Evolutionary conservation across 2,329 filamentous ascomycete species (phyloP), one percentile per base, ranked within the genome.

Genomic region (Fusarium papillatum): DNA sequence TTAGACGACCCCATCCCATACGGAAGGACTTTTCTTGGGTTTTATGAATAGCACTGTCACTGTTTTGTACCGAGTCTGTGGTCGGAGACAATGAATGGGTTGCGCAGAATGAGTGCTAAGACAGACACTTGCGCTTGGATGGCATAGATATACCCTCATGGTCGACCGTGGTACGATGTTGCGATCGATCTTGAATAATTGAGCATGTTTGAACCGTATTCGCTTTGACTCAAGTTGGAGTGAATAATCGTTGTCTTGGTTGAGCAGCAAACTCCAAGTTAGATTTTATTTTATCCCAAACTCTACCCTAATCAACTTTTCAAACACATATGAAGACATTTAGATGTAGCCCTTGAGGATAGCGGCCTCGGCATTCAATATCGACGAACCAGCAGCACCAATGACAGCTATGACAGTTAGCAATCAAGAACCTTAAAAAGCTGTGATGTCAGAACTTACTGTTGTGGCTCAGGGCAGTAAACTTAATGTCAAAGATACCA

Each of bases 381-480:
- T 98, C 38, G 95, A 98, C 3, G 95, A 97, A 14, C 97, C 97
- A n/a, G 96, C 96, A 38, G 97, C 97, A 76, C 96, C 96, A 83
- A 99, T 96, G 68, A 99, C 94, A 73, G 96, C 93, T 92, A 67
- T 19, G 31, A 53, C 11, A 39, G 63, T 75, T 59, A 74, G 73
- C 65, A 67, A 39, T 26, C 22, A 36, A 57, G n/a, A 7, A 16
- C 16, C 17, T 41, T 13, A 31, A 11, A 13, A 55, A 16, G 5
- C 3, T 14, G 26, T 31, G 34, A 24, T 17, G 26, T 38, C 29
- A 9, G 38, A 14, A 87, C 89, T 85, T 82, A 91, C 89, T 92
- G 80, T 92, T 92, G 78, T 98, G 97, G 82, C 95, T 98, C 78
- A 98, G 87, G 29, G 95, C 95, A 73, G 97, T 96, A 84, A 98